Base-by-base conservation (phyloP, 805 yeast species). In the Blastobotrys chiropterorum region DNA sequence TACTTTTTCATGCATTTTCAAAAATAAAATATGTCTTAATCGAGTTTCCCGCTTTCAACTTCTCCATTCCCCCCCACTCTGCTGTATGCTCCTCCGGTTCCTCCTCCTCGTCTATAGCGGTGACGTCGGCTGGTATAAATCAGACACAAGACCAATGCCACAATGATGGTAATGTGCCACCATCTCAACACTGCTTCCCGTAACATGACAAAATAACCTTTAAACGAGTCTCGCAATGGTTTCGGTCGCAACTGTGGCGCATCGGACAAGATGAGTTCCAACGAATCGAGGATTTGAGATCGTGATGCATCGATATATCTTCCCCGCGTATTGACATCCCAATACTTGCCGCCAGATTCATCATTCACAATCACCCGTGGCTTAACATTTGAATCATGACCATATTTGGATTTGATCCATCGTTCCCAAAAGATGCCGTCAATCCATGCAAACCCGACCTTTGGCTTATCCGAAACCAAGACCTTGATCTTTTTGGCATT, bases 381-480 rank as follows among this genome's bases (percentile, higher is more conserved):
- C 55, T 56, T 46, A 1, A 47, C 58, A 6, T 56, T 56, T 7
- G 53, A 57, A 31, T 60, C 58, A 30, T 60, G 50, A 20, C 67
- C 66, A 44, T 60, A 65, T 13, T 63, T 57, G 45, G 56, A 57
- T 44, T 57, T 56, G 39, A 67, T 55, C 71, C 71, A 67, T 16
- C 65, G 53, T 49, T 59, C 62, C 67, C 68, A 66, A 49, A 62
- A 61, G 15, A 59, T 53, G 11, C 67, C 68, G 53, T 67, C 67
- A n/a, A 67, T 61, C 69, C 70, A 67, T 2, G 68, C 69, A 47
- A 67, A 66, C 5, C 67, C 69, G 6, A 65, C 66, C 2, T 55
- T 57, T 3, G 63, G 58, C 20, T 53, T 50, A 14, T 50, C 30
- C n/a, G 48, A 26, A 8, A 61, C 59, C 15, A 56, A 59, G 20